Evolutionary conservation across 2,329 filamentous ascomycete genomes (phyloP).

Genomic region (Neurospora sp.): DNA sequence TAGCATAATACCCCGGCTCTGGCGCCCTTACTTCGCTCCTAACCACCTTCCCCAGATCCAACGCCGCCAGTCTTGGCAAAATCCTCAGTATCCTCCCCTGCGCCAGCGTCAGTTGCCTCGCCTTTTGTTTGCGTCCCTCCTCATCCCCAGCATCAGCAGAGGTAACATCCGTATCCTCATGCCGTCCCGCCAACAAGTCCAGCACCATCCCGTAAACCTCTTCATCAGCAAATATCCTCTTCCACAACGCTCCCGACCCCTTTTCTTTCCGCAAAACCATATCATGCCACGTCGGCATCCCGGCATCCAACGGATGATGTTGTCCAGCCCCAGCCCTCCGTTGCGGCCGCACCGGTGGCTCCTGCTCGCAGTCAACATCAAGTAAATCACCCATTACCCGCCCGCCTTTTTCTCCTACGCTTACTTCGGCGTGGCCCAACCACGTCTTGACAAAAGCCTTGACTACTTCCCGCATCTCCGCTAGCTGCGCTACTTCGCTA

Average conservation of each 20-base stretch:
- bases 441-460: conserved; percentile 40
- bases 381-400: conserved; percentile 44
- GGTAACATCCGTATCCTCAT: conserved; percentile 19
- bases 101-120: conserved; percentile 37
- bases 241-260: conserved; percentile 46
- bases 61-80: conserved; percentile 37
- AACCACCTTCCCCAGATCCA: conserved; percentile 34
- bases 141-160: background rate
- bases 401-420: conserved; percentile 44
- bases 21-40: conserved; percentile 24
- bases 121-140: background rate
- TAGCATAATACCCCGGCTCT: background rate
- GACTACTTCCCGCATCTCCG: conserved; percentile 38
- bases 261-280: conserved; percentile 29
- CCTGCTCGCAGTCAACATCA: conserved; percentile 41
- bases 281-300: conserved; percentile 14
- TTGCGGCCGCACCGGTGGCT: conserved; percentile 17
- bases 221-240: conserved; percentile 37
- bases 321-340: conserved; percentile 1
- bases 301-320: conserved; percentile 3
- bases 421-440: conserved; percentile 42
- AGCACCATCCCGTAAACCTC: conserved; percentile 37
- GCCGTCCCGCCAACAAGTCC: conserved; percentile 24
- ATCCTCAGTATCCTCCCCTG: conserved; percentile 44
- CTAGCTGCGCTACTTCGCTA: conserved; percentile 42